phyloP scores from a whole-genome alignment of 352 stramenopile genomes.

The Globisporangium takayamanum region DNA sequence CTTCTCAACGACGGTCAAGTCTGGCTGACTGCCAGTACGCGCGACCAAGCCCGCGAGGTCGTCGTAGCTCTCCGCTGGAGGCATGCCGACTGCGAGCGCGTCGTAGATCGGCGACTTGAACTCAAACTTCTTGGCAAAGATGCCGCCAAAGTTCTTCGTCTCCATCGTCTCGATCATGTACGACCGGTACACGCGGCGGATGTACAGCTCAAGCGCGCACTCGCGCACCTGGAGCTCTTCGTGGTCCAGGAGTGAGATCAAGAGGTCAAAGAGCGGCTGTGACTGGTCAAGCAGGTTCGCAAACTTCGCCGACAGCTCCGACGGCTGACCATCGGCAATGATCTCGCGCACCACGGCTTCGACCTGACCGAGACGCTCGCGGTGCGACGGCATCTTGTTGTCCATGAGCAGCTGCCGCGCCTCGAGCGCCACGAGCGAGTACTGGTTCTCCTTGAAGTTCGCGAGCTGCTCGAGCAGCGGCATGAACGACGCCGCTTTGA shows the following conservation, averaged over 20 bases:
- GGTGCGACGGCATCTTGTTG: conserved; percentile 95
- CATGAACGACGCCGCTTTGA: conserved; percentile 63
- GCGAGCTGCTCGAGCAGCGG: conserved; percentile 82
- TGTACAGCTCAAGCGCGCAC: conserved; percentile 75
- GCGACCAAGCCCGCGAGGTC: conserved; percentile 67
- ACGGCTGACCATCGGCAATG: conserved; percentile 39
- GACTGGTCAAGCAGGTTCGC: conserved; percentile 69
- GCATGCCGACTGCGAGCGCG: conserved; percentile 62
- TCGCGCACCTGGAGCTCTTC: conserved; percentile 61
- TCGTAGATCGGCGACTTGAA: conserved; percentile 82
- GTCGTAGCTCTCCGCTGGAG: conserved; percentile 78
- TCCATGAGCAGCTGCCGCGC: conserved; percentile 95
- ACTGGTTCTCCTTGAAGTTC: conserved; percentile 87
- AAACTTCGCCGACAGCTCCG: conserved; percentile 52
- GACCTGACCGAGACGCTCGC: conserved; percentile 83
- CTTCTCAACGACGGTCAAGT: conserved; percentile 21
- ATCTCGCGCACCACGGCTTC: conserved; percentile 68
- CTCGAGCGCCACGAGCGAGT: conserved; percentile 91
- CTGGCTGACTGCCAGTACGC: conserved; percentile 46
- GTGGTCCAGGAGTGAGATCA: conserved; percentile 77
- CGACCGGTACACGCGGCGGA: conserved; percentile 80
- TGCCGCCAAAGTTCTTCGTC: conserved; percentile 42
- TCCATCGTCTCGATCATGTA: conserved; percentile 84
- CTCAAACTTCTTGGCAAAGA: conserved; percentile 84
- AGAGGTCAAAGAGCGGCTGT: conserved; percentile 79